phyloP scores from a whole-genome alignment of 2,329 filamentous ascomycete species.

The Westerdykella ornata region DNA sequence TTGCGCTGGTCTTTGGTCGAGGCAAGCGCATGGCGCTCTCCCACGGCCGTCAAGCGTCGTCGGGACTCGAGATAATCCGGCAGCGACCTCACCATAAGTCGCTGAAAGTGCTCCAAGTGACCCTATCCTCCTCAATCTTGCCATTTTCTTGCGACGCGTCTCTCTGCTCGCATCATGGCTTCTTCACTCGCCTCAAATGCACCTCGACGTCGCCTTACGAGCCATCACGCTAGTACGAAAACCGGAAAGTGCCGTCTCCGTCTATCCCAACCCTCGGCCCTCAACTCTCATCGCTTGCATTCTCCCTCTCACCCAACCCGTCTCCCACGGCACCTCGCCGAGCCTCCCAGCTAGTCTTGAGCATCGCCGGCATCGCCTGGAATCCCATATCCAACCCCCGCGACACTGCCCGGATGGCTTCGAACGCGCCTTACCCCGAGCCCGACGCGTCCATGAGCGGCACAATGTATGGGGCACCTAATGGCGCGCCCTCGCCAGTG shows the following conservation, averaged over 20 bases:
- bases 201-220: conserved; percentile 8
- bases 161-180: conserved; percentile 12
- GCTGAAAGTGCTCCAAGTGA: conserved; percentile 1
- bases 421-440: conserved; percentile 25
- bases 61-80: conserved; percentile 24
- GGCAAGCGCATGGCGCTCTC: no score
- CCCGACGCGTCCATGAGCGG: conserved; percentile 31
- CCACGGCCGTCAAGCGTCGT: background rate
- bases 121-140: background rate
- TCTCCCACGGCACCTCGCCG: background rate
- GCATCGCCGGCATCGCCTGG: background rate
- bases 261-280: conserved; percentile 18
- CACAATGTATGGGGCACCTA: conserved; percentile 32
- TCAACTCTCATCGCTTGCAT: conserved; percentile 4
- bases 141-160: no score
- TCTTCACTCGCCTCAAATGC: conserved; percentile 2
- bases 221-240: conserved; percentile 29
- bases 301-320: conserved; percentile 4
- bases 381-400: conserved; percentile 13
- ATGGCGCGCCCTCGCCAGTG: conserved; percentile 27
- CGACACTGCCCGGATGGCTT: conserved; percentile 24
- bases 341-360: background rate
- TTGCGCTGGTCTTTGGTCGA: no score
- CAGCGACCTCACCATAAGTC: conserved; percentile 20
- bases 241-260: conserved; percentile 20